Base-by-base conservation (phyloP, 139 green algal genomes). In the Mychonastes homosphaera region DNA sequence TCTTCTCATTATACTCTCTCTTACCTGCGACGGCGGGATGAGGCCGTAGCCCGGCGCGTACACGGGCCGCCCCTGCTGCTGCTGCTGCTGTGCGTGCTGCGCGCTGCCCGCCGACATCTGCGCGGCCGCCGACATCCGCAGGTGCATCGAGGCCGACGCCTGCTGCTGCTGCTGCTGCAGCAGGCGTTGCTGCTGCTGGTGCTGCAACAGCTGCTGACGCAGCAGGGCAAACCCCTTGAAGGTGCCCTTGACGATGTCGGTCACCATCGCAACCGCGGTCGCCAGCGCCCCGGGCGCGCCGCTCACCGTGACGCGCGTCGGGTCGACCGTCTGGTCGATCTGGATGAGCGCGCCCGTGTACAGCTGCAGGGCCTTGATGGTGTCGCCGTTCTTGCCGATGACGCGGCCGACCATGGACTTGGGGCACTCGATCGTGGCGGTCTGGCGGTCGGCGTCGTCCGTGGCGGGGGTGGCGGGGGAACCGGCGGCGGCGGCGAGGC, bases 301-400 rank as follows among this genome's bases (percentile, higher is more conserved):
- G n/a, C 59, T 71, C 35, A 85, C 71, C 12, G 78, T 79, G 56
- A 85, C 64, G 43, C 70, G 60, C 30, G 58, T 69, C 13, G 67
- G 67, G 35, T 76, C 68, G 16, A 69, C 63, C 21, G 58, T 70
- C 26, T 76, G 68, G 60, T 76, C 68, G 30, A 76, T 76, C 62
- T 74, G 65, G 41, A 95, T 92, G 38, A 86, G 78, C 8, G 78
- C 78, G n/a, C 82, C 81, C 6, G 77, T 91, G 41, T 87, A 81
- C 19, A 73, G 77, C 63, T 96, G 87, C 62, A 96, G 73, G 15
- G 76, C 69, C 68, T 91, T 90, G 75, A 95, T 94, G 3, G 84
- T 94, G 50, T 95, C 87, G 18, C 88, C 88, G 46, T 84, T 80
- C 69, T 87, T 91, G 44, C 88, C 88, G 44, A 96, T 96, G 2